phyloP scores from a whole-genome alignment of 2,329 filamentous ascomycete species.

The Akanthomyces muscarius region DNA sequence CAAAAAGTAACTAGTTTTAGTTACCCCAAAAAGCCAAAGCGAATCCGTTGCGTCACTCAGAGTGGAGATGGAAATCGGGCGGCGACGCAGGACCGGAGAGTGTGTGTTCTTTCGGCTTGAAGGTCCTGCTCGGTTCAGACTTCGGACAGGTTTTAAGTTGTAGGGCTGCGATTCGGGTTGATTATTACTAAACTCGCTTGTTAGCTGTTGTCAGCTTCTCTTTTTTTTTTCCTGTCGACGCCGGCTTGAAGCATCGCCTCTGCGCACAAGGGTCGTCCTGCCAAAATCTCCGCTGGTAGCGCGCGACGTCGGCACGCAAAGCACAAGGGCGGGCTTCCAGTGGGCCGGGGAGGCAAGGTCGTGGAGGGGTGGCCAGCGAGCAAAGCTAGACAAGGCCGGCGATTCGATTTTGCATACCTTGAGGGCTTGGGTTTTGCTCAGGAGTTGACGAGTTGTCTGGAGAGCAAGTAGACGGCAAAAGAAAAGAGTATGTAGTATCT shows the following conservation, averaged over 20 bases:
- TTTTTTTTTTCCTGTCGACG: not conserved
- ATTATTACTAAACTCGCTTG: not conserved
- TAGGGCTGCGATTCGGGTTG: not conserved
- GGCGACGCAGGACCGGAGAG: slow-evolving; percentile 3
- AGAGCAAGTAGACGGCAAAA: too few species aligned
- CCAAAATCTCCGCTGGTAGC: slow-evolving; percentile 4
- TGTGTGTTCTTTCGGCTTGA: not conserved
- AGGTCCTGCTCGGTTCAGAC: not conserved
- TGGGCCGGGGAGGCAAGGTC: not conserved
- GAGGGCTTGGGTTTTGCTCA: not conserved
- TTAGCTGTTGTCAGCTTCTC: not conserved
- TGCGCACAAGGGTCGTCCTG: not conserved
- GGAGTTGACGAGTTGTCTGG: not conserved
- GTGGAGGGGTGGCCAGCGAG: not conserved
- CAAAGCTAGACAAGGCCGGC: not conserved
- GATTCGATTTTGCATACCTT: not conserved
- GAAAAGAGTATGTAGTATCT: too few species aligned
- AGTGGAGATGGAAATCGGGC: slow-evolving; percentile 12
- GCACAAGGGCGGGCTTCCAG: not conserved
- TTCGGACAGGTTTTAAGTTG: too few species aligned
- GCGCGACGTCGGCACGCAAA: not conserved
- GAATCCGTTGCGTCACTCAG: slow-evolving; percentile 13
- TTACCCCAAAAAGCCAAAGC: slow-evolving; percentile 10
- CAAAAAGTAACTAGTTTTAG: not conserved
- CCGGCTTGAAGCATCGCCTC: not conserved